These are phyloP conservation scores for Cyberlindnera galapagoensis DNA, from an alignment of 805 yeast genomes.

Conservation along the genomic window DNA sequence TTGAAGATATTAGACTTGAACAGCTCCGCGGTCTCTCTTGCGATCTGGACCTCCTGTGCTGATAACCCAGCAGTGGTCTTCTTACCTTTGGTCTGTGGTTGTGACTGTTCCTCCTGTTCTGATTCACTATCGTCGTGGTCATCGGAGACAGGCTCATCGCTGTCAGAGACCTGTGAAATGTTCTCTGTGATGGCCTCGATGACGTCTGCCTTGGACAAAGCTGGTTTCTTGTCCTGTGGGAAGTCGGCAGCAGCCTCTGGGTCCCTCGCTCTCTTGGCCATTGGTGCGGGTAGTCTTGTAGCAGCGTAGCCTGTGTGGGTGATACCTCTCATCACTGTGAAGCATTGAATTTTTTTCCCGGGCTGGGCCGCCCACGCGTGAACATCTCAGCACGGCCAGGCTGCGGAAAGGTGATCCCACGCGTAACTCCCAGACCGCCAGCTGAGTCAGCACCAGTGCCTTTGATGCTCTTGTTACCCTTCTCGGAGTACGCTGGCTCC, in stretches of 20 bases:
- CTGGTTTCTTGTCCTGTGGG: conserved; percentile 16
- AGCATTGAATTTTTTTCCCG: conserved; percentile 9
- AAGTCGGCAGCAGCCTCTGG: conserved; percentile 12
- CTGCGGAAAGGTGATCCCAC: no score
- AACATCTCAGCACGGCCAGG: no score
- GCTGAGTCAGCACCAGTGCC: no score
- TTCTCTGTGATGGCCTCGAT: conserved; percentile 12
- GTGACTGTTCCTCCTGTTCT: conserved; percentile 21
- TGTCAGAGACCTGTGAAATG: conserved; percentile 5
- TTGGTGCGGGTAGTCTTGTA: not conserved
- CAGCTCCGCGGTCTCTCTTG: conserved; percentile 88
- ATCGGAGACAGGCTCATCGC: conserved; percentile 7
- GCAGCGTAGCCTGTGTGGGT: no score
- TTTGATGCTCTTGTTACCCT: no score
- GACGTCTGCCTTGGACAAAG: conserved; percentile 16
- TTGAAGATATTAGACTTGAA: conserved; percentile 95
- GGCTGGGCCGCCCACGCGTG: conserved; percentile 9
- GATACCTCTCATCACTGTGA: conserved; percentile 3
- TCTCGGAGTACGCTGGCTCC: no score
- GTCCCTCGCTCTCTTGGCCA: conserved; percentile 17
- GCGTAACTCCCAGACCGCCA: no score
- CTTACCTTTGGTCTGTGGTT: conserved; percentile 5
- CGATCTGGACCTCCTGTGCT: conserved; percentile 83
- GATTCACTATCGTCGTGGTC: conserved; percentile 26
- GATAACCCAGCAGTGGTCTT: conserved; percentile 31